Percentiles rank a stretch among this genome's conserved stretches.
These are phyloP conservation scores for Chaetomiaceae sp. DNA, from an alignment of 2,329 filamentous ascomycete genomes.

Conservation along the genomic window DNA sequence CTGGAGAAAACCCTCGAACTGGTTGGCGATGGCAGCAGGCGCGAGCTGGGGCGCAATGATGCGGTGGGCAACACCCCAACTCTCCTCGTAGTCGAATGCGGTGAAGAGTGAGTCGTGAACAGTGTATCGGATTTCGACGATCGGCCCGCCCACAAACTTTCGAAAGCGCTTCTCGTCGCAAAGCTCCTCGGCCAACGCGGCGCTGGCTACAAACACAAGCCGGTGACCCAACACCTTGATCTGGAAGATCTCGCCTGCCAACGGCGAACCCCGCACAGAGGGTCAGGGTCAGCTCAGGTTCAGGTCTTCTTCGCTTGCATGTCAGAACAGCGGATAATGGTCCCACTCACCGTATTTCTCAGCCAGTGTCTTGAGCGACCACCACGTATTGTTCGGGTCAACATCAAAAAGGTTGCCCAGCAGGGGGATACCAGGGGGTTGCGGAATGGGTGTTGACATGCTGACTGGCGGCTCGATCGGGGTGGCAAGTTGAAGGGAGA, in stretches of 20 bases:
- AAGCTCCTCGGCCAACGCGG: slow-evolving; percentile 39
- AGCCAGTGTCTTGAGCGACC: slow-evolving; percentile 43
- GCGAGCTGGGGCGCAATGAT: slow-evolving; percentile 46
- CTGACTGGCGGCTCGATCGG: background rate
- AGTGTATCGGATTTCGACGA: slow-evolving; percentile 47
- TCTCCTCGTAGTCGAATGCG: slow-evolving; percentile 43
- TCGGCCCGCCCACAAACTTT: slow-evolving; percentile 49
- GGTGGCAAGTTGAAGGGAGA: too few relatives aligned
- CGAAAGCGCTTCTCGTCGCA: slow-evolving; percentile 51
- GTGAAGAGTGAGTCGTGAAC: slow-evolving; percentile 51
- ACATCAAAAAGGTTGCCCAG: slow-evolving; percentile 49
- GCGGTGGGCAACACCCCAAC: slow-evolving; percentile 48
- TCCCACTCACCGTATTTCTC: slow-evolving; percentile 32
- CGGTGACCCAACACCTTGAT: slow-evolving; percentile 38
- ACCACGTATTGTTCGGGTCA: slow-evolving; percentile 45
- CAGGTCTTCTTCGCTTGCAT: background rate
- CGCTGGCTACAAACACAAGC: slow-evolving; percentile 39
- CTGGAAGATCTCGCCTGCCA: slow-evolving; percentile 41
- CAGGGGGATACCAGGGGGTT: slow-evolving; percentile 45
- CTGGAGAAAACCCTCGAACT: slow-evolving; percentile 45
- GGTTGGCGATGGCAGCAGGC: slow-evolving; percentile 30
- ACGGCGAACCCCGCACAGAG: too few relatives aligned
- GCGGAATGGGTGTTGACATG: slow-evolving; percentile 46
- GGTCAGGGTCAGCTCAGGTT: background rate
- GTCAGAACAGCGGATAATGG: too few relatives aligned